Base-by-base conservation (phyloP, 768 basidiomycete species). In the Lactifluus piperatus region DNA sequence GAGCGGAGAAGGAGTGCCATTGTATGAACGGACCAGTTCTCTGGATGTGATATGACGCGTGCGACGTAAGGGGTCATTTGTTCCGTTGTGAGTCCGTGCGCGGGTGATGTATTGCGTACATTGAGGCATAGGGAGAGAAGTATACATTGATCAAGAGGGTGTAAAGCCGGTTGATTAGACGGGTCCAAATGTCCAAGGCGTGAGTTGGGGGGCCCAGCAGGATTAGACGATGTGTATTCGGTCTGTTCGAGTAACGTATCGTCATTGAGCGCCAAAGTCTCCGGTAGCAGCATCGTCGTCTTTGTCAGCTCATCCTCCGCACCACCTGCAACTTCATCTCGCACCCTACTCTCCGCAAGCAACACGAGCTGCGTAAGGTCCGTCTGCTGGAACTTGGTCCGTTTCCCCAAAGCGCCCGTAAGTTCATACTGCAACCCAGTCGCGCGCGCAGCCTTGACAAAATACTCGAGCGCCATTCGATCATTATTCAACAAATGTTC, bases 241-340 rank as follows among this genome's bases (percentile, higher is more conserved):
- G 95, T 98, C 65, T 88, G 84, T 73, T 99, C 97, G 41, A 99
- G 80, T 18, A 99, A 79, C 0, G 94, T 98, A 71, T 99, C 97
- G 71, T 98, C 97, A 71, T 98, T 95, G 48, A 98, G 78, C 2
- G 78, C 75, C 27, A 98, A 72, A 4, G 87, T 84, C 70, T 90
- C 84, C n/a, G 95, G 94, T 27, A 92, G 65, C 53, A n/a, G n/a
- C n/a, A n/a, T n/a, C n/a, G n/a, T n/a, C n/a, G 50, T 58, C 30
- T 59, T 59, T 36, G 48, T 41, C 54, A 49, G 41, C 13, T 59
- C 51, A 27, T 54, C 58, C 50, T 41, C 56, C 27, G 50, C 58
- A 41, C 22, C 49, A 13, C 27, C 37, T 3, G 5, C 18, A n/a
- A 36, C 54, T 18, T 9, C 54, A 36, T 24, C 16, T 6, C 54